Evolutionary conservation across 257 asterid species (phyloP).

Genomic region (Solanum pennellii): DNA sequence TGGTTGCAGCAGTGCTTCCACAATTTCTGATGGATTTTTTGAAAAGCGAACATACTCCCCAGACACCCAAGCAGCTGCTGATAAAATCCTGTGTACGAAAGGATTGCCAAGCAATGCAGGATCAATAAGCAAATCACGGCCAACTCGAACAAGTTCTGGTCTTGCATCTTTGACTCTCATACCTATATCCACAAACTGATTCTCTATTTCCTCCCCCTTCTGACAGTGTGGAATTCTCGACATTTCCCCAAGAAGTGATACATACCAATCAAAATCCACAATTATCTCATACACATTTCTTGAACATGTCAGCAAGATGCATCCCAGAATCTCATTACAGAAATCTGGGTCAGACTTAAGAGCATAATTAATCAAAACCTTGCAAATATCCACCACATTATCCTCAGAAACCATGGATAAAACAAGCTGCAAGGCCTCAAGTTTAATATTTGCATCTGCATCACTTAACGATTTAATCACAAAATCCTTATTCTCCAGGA

Average conservation of each 20-base stretch:
- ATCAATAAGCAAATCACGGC: slow-evolving; percentile 81
- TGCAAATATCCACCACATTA: slow-evolving; percentile 68
- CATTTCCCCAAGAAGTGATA: slow-evolving; percentile 82
- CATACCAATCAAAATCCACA: slow-evolving; percentile 88
- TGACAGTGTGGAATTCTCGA: slow-evolving; percentile 80
- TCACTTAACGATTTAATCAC: slow-evolving; percentile 88
- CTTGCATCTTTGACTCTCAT: slow-evolving; percentile 97
- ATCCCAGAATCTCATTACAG: slow-evolving; percentile 77
- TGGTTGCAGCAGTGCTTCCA: slow-evolving; percentile 90
- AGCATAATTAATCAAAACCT: slow-evolving; percentile 74
- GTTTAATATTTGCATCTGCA: slow-evolving; percentile 58
- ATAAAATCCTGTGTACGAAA: slow-evolving; percentile 52
- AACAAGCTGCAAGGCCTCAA: slow-evolving; percentile 79
- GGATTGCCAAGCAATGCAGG: slow-evolving; percentile 90
- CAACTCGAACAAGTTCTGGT: slow-evolving; percentile 63
- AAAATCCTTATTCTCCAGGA: slow-evolving; percentile 80
- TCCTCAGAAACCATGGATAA: slow-evolving; percentile 87
- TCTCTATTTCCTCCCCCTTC: slow-evolving; percentile 68
- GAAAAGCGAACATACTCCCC: slow-evolving; percentile 88
- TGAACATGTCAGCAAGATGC: slow-evolving; percentile 57
- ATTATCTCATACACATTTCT: slow-evolving; percentile 67
- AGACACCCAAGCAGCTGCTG: slow-evolving; percentile 85
- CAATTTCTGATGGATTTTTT: slow-evolving; percentile 68
- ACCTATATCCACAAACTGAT: slow-evolving; percentile 80
- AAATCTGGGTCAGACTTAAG: slow-evolving; percentile 82